Base-by-base conservation (phyloP, 306 rosid genomes). In the Nissolia schottii region DNA sequence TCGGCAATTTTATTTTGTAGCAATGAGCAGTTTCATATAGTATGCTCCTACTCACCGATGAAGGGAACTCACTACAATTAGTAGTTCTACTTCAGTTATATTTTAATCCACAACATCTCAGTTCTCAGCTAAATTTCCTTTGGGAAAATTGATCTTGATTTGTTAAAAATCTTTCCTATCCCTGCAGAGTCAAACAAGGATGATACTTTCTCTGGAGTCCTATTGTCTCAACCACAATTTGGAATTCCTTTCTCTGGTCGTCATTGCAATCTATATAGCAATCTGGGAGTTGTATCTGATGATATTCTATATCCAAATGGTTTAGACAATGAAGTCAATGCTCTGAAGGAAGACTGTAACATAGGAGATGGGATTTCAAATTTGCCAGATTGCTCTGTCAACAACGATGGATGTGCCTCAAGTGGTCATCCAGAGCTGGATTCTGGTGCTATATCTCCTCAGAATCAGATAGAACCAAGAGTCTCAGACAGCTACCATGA, bases 131-230 rank as follows among this genome's bases (percentile, higher is more conserved):
- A 45, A 32, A 72, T 66, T 67, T 16, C 46, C 11, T 23, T 66
- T 13, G 54, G 18, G 28, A 65, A 31, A 40, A 70, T 59, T 23
- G 58, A 31, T 31, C 28, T 20, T 71, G 29, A 70, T 34, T 67
- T 43, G 18, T 63, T 20, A 19, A 13, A 53, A 32, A 15, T 13
- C 0, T 19, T 9, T 60, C 35, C 22, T 50, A 34, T 64, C 46
- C 14, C 22, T 70, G 79, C 87, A 94, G 96, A 74, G 27, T 77
- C 85, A 79, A 82, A 77, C 65, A 80, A 60, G 55, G 87, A 85
- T 14, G 87, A 74, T 25, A 64, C 74, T 15, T 35, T 85, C 81
- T 81, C 86, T 1, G 87, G 74, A 53, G 83, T 78, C 53, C 67
- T 75, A 55, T 75, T 83, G 59, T 79, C 87, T 8, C 68, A 65